These are phyloP conservation scores for Pilaira anomala DNA, from an alignment of 192 early-diverging fungal species.

Conservation along the genomic window DNA sequence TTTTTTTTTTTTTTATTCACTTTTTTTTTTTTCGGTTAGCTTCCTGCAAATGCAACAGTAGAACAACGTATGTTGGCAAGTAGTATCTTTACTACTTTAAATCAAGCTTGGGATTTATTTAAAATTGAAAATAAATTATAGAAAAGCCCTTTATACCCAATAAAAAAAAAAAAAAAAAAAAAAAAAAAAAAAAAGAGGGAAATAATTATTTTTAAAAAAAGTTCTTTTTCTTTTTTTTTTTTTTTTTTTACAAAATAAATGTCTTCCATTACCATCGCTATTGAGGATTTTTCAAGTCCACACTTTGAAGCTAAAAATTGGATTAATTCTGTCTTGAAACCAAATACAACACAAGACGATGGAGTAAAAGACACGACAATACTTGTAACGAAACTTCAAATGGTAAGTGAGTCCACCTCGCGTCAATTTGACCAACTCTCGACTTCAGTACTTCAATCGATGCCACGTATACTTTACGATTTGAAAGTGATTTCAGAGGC, in stretches of 20 bases:
- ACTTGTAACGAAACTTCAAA: conserved; percentile 58
- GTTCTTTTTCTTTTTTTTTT: no score
- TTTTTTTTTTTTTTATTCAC: conserved; percentile 1
- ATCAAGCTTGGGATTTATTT: conserved; percentile 95
- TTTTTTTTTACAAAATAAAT: not conserved
- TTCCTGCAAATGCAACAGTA: conserved; percentile 51
- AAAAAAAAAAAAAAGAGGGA: no score
- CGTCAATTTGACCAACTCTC: conserved; percentile 47
- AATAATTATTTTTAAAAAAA: no score
- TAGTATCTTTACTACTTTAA: conserved; percentile 82
- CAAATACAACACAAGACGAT: conserved; percentile 11
- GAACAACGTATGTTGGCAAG: conserved; percentile 87
- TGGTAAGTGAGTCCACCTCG: conserved; percentile 55
- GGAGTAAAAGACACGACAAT: conserved; percentile 46
- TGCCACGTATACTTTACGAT: conserved; percentile 63
- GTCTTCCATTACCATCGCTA: conserved; percentile 8
- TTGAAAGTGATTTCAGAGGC: conserved; percentile 57
- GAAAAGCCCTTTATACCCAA: not conserved
- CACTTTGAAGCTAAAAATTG: conserved; percentile 66
- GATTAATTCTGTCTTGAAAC: conserved; percentile 56
- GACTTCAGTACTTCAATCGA: conserved; percentile 53
- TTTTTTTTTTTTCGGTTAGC: conserved; percentile 18
- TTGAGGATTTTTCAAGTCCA: conserved; percentile 13
- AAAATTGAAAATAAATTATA: conserved; percentile 66
- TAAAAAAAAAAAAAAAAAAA: no score